Conservation (phyloP, 2,329 filamentous ascomycete genomes). For the Pestalotiopsis sp. region DNA sequence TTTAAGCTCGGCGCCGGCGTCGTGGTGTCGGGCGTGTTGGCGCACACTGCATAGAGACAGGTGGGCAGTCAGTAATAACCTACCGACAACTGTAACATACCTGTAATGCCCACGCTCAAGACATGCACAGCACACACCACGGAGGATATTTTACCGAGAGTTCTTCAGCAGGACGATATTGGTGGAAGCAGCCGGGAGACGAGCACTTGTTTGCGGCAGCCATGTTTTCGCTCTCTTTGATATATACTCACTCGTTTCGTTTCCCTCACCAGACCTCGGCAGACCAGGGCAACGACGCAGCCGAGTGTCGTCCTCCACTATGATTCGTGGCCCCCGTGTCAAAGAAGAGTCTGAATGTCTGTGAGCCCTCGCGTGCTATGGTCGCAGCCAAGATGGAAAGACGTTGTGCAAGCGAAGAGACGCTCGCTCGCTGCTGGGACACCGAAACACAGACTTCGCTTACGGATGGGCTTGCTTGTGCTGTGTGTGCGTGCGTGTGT, state of each 20-base stretch:
- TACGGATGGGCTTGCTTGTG: not conserved
- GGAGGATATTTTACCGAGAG: too few species aligned
- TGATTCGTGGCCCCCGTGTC: not conserved
- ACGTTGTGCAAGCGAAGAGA: not conserved
- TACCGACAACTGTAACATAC: not conserved
- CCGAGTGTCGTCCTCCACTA: not conserved
- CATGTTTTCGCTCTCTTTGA: too few species aligned
- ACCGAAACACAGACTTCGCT: not conserved
- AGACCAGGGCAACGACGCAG: not conserved
- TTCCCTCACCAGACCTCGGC: not conserved
- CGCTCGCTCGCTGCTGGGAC: not conserved
- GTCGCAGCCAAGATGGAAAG: not conserved
- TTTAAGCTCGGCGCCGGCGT: slow-evolving; percentile 4
- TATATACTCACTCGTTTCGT: too few species aligned
- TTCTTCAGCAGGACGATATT: too few species aligned
- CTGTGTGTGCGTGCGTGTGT: too few species aligned
- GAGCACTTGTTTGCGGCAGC: too few species aligned
- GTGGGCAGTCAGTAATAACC: not conserved
- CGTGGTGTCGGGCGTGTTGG: not conserved
- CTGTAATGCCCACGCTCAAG: too few species aligned
- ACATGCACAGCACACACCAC: too few species aligned
- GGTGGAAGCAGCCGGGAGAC: too few species aligned
- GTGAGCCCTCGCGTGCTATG: not conserved
- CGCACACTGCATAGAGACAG: not conserved
- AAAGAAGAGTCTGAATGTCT: not conserved